These are phyloP conservation scores for Penicillium crystallinum DNA, from an alignment of 495 filamentous ascomycete genomes.

Conservation along the genomic window DNA sequence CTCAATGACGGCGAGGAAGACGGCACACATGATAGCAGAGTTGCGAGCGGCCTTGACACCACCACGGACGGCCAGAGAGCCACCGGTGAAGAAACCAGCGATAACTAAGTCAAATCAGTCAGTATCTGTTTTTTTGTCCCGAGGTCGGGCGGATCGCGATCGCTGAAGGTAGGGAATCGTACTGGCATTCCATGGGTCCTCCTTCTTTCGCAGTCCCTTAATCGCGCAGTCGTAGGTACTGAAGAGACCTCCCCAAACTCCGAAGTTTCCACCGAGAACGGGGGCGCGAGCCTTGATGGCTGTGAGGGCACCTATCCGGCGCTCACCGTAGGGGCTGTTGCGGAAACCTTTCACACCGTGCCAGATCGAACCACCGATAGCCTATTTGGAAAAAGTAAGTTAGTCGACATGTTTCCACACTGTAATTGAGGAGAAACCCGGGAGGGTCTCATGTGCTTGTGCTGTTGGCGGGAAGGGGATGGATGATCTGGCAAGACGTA, in stretches of 20 bases:
- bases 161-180: not conserved
- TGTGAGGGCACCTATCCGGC: constrained; percentile 91
- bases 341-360: constrained; percentile 96
- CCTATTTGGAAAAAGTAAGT: constrained; percentile 18
- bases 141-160: not conserved
- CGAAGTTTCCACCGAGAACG: constrained; percentile 95
- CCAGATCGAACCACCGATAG: constrained; percentile 91
- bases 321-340: constrained; percentile 86
- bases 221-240: constrained; percentile 93
- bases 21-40: constrained; percentile 90
- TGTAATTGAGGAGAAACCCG: not conserved
- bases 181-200: constrained; percentile 91
- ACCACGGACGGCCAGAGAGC: constrained; percentile 82
- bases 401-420: not conserved
- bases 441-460: not conserved
- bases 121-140: not conserved
- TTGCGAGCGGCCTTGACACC: constrained; percentile 85
- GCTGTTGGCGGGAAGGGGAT: not conserved
- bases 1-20: constrained; percentile 92
- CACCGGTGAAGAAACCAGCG: constrained; percentile 96
- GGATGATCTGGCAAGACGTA: not conserved
- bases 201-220: constrained; percentile 91
- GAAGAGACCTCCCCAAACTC: constrained; percentile 94
- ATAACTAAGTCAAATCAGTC: constrained; percentile 41
- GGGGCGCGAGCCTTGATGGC: constrained; percentile 96